Evolutionary conservation across 2,329 filamentous ascomycete genomes (phyloP).

Genomic region (Scorias spongiosa): DNA sequence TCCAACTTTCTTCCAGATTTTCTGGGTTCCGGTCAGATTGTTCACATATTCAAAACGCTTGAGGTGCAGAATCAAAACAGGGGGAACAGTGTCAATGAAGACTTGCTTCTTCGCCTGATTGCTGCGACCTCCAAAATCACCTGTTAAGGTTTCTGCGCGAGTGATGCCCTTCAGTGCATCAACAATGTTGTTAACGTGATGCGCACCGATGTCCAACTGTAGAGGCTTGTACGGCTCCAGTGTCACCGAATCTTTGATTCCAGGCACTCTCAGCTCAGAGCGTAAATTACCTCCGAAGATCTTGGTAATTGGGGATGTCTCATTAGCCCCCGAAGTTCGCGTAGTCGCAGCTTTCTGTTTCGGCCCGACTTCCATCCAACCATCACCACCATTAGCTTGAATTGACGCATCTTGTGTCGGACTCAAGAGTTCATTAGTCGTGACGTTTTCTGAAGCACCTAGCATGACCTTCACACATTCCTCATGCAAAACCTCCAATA

Average conservation of each 20-base stretch:
- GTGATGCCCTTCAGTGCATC: slow-evolving; percentile 81
- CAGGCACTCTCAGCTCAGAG: slow-evolving; percentile 76
- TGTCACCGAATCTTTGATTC: slow-evolving; percentile 79
- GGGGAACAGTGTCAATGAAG: slow-evolving; percentile 80
- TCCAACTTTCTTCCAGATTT: slow-evolving; percentile 96
- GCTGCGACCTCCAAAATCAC: slow-evolving; percentile 67
- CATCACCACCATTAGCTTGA: slow-evolving; percentile 29
- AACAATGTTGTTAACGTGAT: slow-evolving; percentile 75
- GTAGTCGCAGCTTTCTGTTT: slow-evolving; percentile 81
- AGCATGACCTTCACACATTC: slow-evolving; percentile 68
- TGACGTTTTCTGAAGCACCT: neutral
- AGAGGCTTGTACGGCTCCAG: slow-evolving; percentile 87
- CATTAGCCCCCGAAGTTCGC: slow-evolving; percentile 54
- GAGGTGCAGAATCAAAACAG: slow-evolving; percentile 82
- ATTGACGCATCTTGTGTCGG: slow-evolving; percentile 15
- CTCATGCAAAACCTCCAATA: slow-evolving; percentile 83
- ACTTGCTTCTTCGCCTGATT: slow-evolving; percentile 81
- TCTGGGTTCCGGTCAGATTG: slow-evolving; percentile 64
- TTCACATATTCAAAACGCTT: slow-evolving; percentile 96
- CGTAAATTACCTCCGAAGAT: slow-evolving; percentile 88
- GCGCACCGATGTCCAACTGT: slow-evolving; percentile 82
- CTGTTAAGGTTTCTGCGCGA: slow-evolving; percentile 67
- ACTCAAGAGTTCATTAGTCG: slow-evolving; percentile 18
- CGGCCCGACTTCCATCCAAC: slow-evolving; percentile 89
- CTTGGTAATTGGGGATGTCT: slow-evolving; percentile 65